Conservation (phyloP, 257 asterid genomes). For the Thymus quinquecostatus region DNA sequence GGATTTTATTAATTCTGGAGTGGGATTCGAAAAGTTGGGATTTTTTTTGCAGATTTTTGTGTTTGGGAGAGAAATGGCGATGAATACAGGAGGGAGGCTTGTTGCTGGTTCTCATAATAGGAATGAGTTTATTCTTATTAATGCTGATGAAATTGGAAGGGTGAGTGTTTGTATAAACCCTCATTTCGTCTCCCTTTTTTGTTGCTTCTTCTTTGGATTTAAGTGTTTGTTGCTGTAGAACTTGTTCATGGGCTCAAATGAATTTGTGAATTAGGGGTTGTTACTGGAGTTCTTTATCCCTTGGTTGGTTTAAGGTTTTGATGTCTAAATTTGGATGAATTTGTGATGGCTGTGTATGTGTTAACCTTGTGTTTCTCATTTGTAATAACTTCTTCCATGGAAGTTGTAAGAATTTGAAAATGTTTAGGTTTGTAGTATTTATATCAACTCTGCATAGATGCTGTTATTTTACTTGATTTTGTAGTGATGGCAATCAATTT, state of each 20-base stretch:
- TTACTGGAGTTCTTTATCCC: neutral
- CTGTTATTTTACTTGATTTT: constrained; percentile 5
- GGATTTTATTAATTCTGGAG: constrained; percentile 21
- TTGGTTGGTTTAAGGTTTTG: neutral
- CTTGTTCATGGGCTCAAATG: neutral
- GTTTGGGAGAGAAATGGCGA: constrained; percentile 45
- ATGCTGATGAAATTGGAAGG: constrained; percentile 86
- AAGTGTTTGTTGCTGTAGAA: neutral
- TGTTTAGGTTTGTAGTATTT: neutral
- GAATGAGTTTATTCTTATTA: constrained; percentile 73
- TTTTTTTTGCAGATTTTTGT: constrained; percentile 24
- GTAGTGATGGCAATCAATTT: neutral
- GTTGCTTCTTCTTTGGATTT: constrained; percentile 25
- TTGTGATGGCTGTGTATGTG: neutral
- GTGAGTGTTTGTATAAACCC: constrained; percentile 39
- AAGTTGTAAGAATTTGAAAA: neutral
- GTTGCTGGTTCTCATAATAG: constrained; percentile 89
- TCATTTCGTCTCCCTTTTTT: constrained; percentile 24
- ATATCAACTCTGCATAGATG: neutral
- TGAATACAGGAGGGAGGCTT: constrained; percentile 84
- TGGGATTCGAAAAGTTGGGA: constrained; percentile 38
- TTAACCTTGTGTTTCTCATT: neutral
- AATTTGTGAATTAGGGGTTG: neutral
- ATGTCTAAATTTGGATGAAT: constrained; percentile 6
- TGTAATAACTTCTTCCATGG: neutral